A percentile compares a stretch with the other conserved stretches of the same genome.
Evolutionary conservation across 768 basidiomycete species (phyloP).

Genomic region (Plicaturopsis crispa): DNA sequence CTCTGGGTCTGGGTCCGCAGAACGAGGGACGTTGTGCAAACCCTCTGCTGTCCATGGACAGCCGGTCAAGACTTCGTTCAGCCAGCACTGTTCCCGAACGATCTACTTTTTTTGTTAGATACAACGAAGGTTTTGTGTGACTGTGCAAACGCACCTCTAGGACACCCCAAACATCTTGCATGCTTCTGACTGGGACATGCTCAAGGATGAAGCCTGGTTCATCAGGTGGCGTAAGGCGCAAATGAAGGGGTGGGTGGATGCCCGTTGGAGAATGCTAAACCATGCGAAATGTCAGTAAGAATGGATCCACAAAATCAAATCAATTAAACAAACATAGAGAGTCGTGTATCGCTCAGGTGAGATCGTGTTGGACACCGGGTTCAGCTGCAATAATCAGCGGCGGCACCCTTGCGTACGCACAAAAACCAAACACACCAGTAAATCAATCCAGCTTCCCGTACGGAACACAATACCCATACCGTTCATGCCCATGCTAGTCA

Average conservation of each 20-base stretch:
- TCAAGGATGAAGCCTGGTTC: slow-evolving; percentile 75
- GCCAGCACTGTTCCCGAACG: slow-evolving; percentile 78
- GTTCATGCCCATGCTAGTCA: slow-evolving; percentile 34
- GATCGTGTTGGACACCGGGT: slow-evolving; percentile 31
- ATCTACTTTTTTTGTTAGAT: slow-evolving; percentile 31
- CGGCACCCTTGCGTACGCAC: slow-evolving; percentile 2
- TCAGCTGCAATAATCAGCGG: slow-evolving; percentile 35
- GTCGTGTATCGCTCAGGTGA: slow-evolving; percentile 62
- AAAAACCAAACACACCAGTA: slow-evolving; percentile 37
- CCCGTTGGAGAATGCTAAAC: slow-evolving; percentile 54
- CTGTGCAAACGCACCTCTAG: slow-evolving; percentile 44
- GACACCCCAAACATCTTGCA: slow-evolving; percentile 70
- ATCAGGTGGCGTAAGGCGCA: slow-evolving; percentile 60
- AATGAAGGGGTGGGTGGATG: slow-evolving; percentile 61
- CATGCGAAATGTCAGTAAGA: background rate
- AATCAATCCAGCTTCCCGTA: slow-evolving; percentile 56
- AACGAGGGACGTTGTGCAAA: too few relatives aligned
- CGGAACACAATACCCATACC: slow-evolving; percentile 27
- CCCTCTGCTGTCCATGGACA: slow-evolving; percentile 60
- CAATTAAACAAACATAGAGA: slow-evolving; percentile 44
- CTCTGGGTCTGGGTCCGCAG: slow-evolving; percentile 15
- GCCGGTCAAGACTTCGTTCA: slow-evolving; percentile 61
- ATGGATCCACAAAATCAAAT: slow-evolving; percentile 1
- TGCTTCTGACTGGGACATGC: slow-evolving; percentile 59
- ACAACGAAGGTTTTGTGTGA: slow-evolving; percentile 4